Conservation (phyloP, 1,139 yeast species). For the Pichia norvegensis region DNA sequence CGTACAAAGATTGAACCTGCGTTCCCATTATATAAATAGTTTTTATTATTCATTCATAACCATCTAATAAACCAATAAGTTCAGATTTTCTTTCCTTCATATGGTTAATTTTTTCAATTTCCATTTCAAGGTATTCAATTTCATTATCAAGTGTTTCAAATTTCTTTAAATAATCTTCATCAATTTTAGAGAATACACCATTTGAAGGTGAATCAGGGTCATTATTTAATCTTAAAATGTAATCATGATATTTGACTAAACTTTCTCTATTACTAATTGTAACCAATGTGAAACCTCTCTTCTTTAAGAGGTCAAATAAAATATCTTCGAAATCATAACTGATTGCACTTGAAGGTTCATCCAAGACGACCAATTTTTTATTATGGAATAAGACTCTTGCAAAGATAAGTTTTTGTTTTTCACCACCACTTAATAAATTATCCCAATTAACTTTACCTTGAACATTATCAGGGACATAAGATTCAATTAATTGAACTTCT, state of each 20-base stretch:
- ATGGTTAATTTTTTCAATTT: conserved; percentile 43
- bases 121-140: conserved; percentile 50
- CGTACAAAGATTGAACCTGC: conserved; percentile 8
- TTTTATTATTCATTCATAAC: conserved; percentile 24
- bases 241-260: conserved; percentile 77
- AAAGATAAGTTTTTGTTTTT: conserved; percentile 84
- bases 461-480: conserved; percentile 20
- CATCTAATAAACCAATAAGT: conserved; percentile 29
- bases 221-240: conserved; percentile 53
- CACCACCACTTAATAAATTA: conserved; percentile 91
- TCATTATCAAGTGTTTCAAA: conserved; percentile 48
- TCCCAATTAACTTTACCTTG: conserved; percentile 49
- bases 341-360: conserved; percentile 91
- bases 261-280: conserved; percentile 85
- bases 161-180: conserved; percentile 21
- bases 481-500: conserved; percentile 19
- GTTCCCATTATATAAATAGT: conserved; percentile 10
- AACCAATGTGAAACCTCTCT: conserved; percentile 65
- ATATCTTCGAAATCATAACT: conserved; percentile 88
- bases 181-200: conserved; percentile 33
- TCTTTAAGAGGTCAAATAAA: conserved; percentile 68
- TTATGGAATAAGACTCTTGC: conserved; percentile 78
- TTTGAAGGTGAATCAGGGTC: conserved; percentile 32
- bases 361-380: conserved; percentile 78
- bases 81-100: conserved; percentile 46